Percentiles rank a stretch among this genome's conserved stretches.
phyloP scores from a whole-genome alignment of 2,329 filamentous ascomycete genomes.

The Paecilomyces sp. region DNA sequence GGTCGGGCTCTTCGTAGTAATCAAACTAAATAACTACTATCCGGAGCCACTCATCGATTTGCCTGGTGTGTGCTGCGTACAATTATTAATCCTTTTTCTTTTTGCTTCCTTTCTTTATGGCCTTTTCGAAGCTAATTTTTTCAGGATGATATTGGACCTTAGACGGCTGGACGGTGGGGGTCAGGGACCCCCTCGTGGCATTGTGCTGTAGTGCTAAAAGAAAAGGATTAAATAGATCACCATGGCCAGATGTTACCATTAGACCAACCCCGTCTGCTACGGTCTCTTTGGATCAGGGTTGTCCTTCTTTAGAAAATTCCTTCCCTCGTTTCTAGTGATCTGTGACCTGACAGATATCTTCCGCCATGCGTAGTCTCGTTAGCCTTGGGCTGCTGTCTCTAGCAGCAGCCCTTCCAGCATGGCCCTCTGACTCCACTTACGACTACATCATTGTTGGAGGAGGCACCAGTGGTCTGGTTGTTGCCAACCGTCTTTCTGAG shows the following conservation, averaged over 20 bases:
- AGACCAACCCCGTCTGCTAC: neutral
- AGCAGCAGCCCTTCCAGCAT: neutral
- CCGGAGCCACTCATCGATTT: neutral
- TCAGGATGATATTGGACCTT: neutral
- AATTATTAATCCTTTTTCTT: neutral
- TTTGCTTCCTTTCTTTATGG: neutral
- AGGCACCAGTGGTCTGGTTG: constrained; percentile 24
- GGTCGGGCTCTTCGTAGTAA: neutral
- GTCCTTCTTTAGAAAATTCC: neutral
- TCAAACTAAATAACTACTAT: neutral
- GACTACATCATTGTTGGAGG: constrained; percentile 29
- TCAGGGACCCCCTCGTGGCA: neutral
- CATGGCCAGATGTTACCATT: neutral
- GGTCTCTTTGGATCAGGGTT: neutral
- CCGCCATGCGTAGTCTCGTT: neutral
- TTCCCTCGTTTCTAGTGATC: neutral
- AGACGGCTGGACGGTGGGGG: neutral
- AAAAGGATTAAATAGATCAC: neutral
- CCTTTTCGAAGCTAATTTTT: neutral
- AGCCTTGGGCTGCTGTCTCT: neutral
- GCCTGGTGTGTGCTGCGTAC: neutral
- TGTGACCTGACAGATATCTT: neutral
- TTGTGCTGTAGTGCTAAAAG: neutral
- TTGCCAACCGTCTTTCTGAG: constrained; percentile 29
- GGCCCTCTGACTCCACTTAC: neutral